Evolutionary conservation across 1,139 yeast genomes (phyloP), one percentile per base, ranked within the genome.

Genomic region (Blastobotrys raffinosifermentans): DNA sequence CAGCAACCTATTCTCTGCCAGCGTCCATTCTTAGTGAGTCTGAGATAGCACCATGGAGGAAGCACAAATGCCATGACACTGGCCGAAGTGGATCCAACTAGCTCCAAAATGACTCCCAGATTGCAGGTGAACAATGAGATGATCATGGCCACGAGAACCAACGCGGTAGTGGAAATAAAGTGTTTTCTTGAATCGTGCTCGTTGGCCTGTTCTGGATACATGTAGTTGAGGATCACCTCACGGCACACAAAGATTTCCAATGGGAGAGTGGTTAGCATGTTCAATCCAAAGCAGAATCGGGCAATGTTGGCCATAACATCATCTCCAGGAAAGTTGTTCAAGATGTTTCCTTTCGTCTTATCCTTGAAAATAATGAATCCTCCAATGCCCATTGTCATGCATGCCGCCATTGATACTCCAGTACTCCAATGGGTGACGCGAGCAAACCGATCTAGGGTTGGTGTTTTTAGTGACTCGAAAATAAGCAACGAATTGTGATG

Each of bases 231-330:
- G 17, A 84, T 58, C 1, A 87, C 95, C 50, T 89, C 95, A 48
- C 97, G 66, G 26, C 93, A 78, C 3, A 89, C 97, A 57, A 87
- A 87, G 0, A 89, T 74, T 57, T 89, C 97, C 35, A 89, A 61
- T 0, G 97, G 97, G 50, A 86, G 78, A 0, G 97, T 89, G 0
- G 97, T 89, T 43, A 89, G 69, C 96, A 89, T 89, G 54, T 89
- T 89, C 51, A 89, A 69, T 0, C 97, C 97, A 60, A 89, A 89
- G 51, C 95, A 85, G 50, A 89, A 75, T 39, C 97, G 69, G 0
- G 97, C 96, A 26, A 89, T 66, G 49, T 87, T 89, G 31, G 85
- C 84, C 58, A 63, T 54, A 17, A 48, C 64, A 54, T 87, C 95
- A 53, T 75, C 73, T 37, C 78, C 69, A 15, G 85, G 82, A 61